Conservation (phyloP, 169 alveolate species). For the Plasmodium falciparum region DNA sequence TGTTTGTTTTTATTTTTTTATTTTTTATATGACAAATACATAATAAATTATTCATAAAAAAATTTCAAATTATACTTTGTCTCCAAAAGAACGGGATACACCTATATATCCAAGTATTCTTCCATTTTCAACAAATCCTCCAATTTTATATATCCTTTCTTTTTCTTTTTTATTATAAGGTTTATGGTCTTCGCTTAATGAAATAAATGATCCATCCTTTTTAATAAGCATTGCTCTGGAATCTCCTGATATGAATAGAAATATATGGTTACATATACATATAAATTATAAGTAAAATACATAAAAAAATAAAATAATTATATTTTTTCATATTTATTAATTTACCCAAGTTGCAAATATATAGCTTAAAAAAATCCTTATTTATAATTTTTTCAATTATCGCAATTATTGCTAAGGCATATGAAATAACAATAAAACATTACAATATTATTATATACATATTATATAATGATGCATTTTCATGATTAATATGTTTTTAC, state of each 20-base stretch:
- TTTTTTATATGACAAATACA: constrained; percentile 1
- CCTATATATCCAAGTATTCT: constrained; percentile 74
- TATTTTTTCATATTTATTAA: too few relatives aligned
- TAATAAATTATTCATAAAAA: background rate
- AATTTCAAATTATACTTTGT: constrained; percentile 20
- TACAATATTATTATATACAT: background rate
- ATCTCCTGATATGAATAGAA: constrained; percentile 28
- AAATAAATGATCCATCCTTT: constrained; percentile 66
- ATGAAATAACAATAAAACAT: background rate
- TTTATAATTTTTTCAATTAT: constrained; percentile 47
- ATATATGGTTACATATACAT: background rate
- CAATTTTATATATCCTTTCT: constrained; percentile 66
- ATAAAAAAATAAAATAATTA: too few relatives aligned
- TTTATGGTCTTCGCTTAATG: constrained; percentile 69
- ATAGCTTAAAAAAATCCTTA: constrained; percentile 55
- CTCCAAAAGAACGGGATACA: constrained; percentile 73
- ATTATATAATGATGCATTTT: background rate
- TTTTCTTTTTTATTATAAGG: constrained; percentile 68
- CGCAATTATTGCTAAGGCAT: constrained; percentile 62
- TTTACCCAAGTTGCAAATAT: constrained; percentile 69
- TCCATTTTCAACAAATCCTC: constrained; percentile 72
- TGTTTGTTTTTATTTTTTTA: constrained; percentile 3
- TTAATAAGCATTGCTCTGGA: constrained; percentile 73
- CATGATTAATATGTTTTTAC: too few relatives aligned
- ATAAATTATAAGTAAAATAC: background rate